phyloP scores from a whole-genome alignment of 768 basidiomycete genomes.

The Phylloporus sp. region DNA sequence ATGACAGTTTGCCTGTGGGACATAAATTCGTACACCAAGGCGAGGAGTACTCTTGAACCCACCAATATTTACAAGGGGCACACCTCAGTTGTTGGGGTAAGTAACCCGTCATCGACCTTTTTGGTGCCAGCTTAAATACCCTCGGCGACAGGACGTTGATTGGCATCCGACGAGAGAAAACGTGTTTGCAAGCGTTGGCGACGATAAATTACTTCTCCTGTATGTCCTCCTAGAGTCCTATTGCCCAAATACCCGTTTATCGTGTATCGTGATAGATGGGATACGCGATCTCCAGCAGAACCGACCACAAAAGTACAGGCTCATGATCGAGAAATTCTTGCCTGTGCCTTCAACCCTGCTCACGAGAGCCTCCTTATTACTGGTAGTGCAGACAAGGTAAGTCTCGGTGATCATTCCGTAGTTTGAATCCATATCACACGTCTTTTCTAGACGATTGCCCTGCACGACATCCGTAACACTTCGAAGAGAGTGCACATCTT shows the following conservation, averaged over 20 bases:
- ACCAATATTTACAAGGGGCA: slow-evolving; percentile 83
- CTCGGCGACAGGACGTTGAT: slow-evolving; percentile 75
- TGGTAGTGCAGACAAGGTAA: slow-evolving; percentile 90
- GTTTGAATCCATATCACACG: neutral
- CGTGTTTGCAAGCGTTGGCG: slow-evolving; percentile 91
- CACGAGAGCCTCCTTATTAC: slow-evolving; percentile 78
- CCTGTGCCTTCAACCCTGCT: slow-evolving; percentile 86
- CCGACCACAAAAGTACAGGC: slow-evolving; percentile 74
- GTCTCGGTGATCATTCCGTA: neutral
- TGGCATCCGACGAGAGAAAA: slow-evolving; percentile 86
- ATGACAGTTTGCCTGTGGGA: slow-evolving; percentile 98
- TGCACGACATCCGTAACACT: slow-evolving; percentile 84
- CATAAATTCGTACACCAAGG: slow-evolving; percentile 81
- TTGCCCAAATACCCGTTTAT: slow-evolving; percentile 1
- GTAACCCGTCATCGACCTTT: slow-evolving; percentile 24
- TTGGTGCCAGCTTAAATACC: neutral
- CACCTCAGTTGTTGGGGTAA: slow-evolving; percentile 84
- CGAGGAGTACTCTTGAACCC: slow-evolving; percentile 78
- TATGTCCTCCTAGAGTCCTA: slow-evolving; percentile 39
- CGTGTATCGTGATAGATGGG: slow-evolving; percentile 65
- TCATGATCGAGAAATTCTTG: slow-evolving; percentile 87
- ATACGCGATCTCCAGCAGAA: slow-evolving; percentile 71
- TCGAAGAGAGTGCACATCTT: slow-evolving; percentile 82
- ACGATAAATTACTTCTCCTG: slow-evolving; percentile 94
- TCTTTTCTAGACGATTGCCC: slow-evolving; percentile 63